Evolutionary conservation across 495 filamentous ascomycete genomes (phyloP).

Genomic region (Neurospora intermedia): DNA sequence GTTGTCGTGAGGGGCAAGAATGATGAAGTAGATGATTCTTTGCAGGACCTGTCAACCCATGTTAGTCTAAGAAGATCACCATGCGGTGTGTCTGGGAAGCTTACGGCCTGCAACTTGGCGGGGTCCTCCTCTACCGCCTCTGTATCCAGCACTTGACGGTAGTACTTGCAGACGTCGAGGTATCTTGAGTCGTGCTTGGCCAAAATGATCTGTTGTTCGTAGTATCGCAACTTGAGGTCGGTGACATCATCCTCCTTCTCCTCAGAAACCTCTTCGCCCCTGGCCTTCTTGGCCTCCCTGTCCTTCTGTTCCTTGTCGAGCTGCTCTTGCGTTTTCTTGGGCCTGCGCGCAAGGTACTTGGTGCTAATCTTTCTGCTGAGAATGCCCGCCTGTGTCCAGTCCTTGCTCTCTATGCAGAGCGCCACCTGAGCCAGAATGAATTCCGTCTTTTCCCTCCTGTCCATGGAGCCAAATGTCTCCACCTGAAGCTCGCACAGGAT

Average conservation of each 20-base stretch:
- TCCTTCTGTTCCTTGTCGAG: slow-evolving; percentile 82
- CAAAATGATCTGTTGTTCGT: slow-evolving; percentile 88
- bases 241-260: slow-evolving; percentile 84
- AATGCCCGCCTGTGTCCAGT: slow-evolving; percentile 93
- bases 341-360: slow-evolving; percentile 75
- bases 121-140: slow-evolving; percentile 87
- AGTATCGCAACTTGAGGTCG: slow-evolving; percentile 90
- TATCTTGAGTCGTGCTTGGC: slow-evolving; percentile 97
- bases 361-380: slow-evolving; percentile 95
- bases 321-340: slow-evolving; percentile 77
- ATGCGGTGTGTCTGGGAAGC: slow-evolving; percentile 10
- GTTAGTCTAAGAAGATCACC: slow-evolving; percentile 16
- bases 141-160: slow-evolving; percentile 89
- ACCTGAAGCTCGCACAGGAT: slow-evolving; percentile 96
- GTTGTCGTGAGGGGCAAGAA: slow-evolving; percentile 94
- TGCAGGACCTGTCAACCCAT: slow-evolving; percentile 55
- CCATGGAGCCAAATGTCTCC: slow-evolving; percentile 98
- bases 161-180: slow-evolving; percentile 93
- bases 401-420: slow-evolving; percentile 87
- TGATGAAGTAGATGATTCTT: slow-evolving; percentile 92
- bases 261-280: slow-evolving; percentile 68
- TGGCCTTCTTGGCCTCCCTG: slow-evolving; percentile 62
- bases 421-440: slow-evolving; percentile 95
- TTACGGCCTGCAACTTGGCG: slow-evolving; percentile 69
- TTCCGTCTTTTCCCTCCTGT: slow-evolving; percentile 90